Percentiles rank a stretch among this genome's conserved stretches.
Conservation (phyloP, 1,139 yeast species). For the Pneumocystis carinii region DNA sequence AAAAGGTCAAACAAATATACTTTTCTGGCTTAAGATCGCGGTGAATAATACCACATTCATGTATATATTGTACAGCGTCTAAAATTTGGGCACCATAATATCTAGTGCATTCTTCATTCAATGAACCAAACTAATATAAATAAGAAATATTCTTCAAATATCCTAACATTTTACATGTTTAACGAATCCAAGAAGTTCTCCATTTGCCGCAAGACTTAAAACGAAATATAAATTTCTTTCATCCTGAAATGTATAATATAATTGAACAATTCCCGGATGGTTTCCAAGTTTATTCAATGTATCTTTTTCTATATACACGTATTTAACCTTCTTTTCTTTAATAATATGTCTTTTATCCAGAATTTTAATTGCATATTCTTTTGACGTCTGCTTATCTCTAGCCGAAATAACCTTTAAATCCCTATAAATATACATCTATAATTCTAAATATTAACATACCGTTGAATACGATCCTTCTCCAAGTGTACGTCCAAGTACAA, state of each 20-base stretch:
- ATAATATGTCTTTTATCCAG: conserved; percentile 88
- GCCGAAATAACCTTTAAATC: conserved; percentile 51
- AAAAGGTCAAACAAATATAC: conserved; percentile 24
- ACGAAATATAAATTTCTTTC: conserved; percentile 78
- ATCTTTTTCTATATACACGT: conserved; percentile 89
- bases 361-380: conserved; percentile 77
- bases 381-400: conserved; percentile 54
- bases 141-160: not conserved
- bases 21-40: conserved; percentile 95
- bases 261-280: conserved; percentile 74
- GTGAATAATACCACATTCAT: conserved; percentile 70
- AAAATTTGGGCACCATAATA: conserved; percentile 65
- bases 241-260: conserved; percentile 90
- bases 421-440: not conserved
- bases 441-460: conserved; percentile 6
- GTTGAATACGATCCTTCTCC: conserved; percentile 97
- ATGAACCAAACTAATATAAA: conserved; percentile 37
- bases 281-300: conserved; percentile 74
- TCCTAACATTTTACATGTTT: conserved; percentile 30
- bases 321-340: conserved; percentile 86
- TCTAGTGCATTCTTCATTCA: conserved; percentile 62
- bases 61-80: conserved; percentile 79
- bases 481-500: conserved; percentile 67
- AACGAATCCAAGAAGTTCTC: conserved; percentile 69
- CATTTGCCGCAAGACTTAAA: conserved; percentile 81